Base-by-base conservation (phyloP, 768 basidiomycete species). In the Ephemerocybe angulata region DNA sequence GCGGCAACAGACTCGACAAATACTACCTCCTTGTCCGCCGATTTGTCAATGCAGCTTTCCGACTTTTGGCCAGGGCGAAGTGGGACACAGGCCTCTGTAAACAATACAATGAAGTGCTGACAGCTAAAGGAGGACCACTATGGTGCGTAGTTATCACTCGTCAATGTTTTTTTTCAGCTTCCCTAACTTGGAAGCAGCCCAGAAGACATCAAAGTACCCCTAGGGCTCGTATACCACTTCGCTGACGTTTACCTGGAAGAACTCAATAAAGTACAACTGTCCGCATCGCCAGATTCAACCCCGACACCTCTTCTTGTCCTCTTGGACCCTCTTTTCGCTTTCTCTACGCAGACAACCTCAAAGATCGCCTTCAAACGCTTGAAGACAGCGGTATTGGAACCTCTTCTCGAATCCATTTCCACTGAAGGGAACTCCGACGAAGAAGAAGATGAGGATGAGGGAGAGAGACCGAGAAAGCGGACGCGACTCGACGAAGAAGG, bases 1-100 rank as follows among this genome's bases (percentile, higher is more conserved):
- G 22, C 25, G 4, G 31, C 48, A 11, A 25, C 11, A 97, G 95
- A 61, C 85, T 98, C 68, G 96, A 99, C 79, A 99, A 99, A 69
- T 98, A 91, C 69, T 95, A 96, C 67, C 86, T 98, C 85, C 87
- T 99, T 43, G 84, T 98, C 55, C 81, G 96, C 55, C 81, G 88
- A 59, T 98, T 93, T 64, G 78, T 90, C 52, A 90, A 94, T 63
- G 91, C 87, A 1, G 82, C 88, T 1, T 95, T 98, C 70, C 76
- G 87, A 30, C 79, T 97, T 19, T 78, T 98, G 24, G 78, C 86
- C 33, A 80, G 86, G 42, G 68, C 71, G 21, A 74, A 80, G 43
- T 99, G 95, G 95, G 81, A 86, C 6, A 60, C 67, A 24, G 61
- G 68, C 6, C 67, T 73, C 4, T 80, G 86, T 49, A 64, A 73